Conservation (phyloP, 2,329 filamentous ascomycete species). For the Capronia coronata region DNA sequence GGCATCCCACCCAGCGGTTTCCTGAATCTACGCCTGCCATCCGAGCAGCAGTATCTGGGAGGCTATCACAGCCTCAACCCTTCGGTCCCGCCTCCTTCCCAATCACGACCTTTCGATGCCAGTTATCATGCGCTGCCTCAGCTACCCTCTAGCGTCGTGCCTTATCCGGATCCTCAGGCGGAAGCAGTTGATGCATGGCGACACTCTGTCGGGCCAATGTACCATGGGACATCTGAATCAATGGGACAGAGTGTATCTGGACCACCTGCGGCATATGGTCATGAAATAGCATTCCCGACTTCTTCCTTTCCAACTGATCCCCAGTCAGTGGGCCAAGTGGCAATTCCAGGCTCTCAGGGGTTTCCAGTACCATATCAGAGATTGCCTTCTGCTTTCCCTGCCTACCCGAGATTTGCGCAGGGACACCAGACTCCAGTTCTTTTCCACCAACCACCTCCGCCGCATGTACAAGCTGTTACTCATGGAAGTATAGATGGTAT, state of each 20-base stretch:
- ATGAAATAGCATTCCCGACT: background rate
- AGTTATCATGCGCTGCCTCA: slow-evolving; percentile 13
- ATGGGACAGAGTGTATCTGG: background rate
- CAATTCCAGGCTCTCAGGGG: background rate
- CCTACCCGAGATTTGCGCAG: slow-evolving; percentile 1
- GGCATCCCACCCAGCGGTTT: slow-evolving; percentile 1
- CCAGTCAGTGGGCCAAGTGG: background rate
- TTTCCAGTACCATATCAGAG: background rate
- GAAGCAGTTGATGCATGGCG: slow-evolving; percentile 4
- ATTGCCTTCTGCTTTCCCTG: background rate
- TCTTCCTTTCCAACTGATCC: slow-evolving; percentile 3
- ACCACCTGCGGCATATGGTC: background rate
- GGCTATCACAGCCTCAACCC: slow-evolving; percentile 5
- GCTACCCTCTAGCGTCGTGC: background rate
- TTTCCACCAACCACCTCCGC: slow-evolving; percentile 2
- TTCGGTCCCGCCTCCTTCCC: slow-evolving; percentile 5
- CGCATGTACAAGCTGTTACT: slow-evolving; percentile 2
- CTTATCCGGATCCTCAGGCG: background rate
- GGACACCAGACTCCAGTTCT: background rate
- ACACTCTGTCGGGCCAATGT: background rate
- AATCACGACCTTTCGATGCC: slow-evolving; percentile 12
- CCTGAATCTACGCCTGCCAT: slow-evolving; percentile 7
- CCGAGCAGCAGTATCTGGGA: slow-evolving; percentile 4
- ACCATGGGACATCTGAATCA: background rate
- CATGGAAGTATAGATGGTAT: slow-evolving; percentile 15